Conservation (phyloP, 768 basidiomycete genomes). For the Dioszegia crocea region DNA sequence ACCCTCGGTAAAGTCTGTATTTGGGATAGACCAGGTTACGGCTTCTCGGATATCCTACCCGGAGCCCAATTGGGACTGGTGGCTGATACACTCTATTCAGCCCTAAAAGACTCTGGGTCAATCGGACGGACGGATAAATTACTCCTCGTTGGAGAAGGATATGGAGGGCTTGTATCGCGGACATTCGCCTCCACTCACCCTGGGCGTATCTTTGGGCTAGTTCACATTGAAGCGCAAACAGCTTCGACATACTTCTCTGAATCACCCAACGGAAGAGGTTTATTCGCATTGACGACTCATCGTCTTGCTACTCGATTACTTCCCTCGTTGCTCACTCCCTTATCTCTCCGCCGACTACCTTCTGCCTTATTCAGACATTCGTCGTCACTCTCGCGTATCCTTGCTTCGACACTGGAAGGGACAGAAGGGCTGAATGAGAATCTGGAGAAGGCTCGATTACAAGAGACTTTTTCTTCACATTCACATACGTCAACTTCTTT, state of each 20-base stretch:
- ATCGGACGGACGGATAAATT: slow-evolving; percentile 14
- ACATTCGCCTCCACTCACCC: slow-evolving; percentile 46
- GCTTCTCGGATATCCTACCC: slow-evolving; percentile 43
- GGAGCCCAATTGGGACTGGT: slow-evolving; percentile 42
- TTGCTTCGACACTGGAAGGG: slow-evolving; percentile 36
- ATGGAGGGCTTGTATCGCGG: slow-evolving; percentile 45
- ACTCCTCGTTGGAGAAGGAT: slow-evolving; percentile 47
- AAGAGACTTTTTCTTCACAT: slow-evolving; percentile 44
- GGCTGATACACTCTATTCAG: slow-evolving; percentile 38
- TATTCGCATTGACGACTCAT: slow-evolving; percentile 27
- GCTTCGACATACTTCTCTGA: slow-evolving; percentile 47
- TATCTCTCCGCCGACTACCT: slow-evolving; percentile 43
- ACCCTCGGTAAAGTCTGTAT: slow-evolving; percentile 44
- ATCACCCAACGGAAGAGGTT: slow-evolving; percentile 24
- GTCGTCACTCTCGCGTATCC: slow-evolving; percentile 38
- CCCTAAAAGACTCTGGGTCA: slow-evolving; percentile 26
- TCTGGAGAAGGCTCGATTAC: slow-evolving; percentile 42
- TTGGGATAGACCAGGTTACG: slow-evolving; percentile 50
- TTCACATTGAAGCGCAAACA: slow-evolving; percentile 48
- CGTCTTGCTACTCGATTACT: slow-evolving; percentile 39
- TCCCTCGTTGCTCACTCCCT: slow-evolving; percentile 41
- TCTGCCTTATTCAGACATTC: slow-evolving; percentile 41
- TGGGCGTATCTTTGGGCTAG: slow-evolving; percentile 31
- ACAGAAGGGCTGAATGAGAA: slow-evolving; percentile 34
- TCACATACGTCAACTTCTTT: slow-evolving; percentile 39